A percentile compares a stretch with the other conserved stretches of the same genome.
phyloP scores from a whole-genome alignment of 2,329 filamentous ascomycete genomes.

The Cladosporium sp. region DNA sequence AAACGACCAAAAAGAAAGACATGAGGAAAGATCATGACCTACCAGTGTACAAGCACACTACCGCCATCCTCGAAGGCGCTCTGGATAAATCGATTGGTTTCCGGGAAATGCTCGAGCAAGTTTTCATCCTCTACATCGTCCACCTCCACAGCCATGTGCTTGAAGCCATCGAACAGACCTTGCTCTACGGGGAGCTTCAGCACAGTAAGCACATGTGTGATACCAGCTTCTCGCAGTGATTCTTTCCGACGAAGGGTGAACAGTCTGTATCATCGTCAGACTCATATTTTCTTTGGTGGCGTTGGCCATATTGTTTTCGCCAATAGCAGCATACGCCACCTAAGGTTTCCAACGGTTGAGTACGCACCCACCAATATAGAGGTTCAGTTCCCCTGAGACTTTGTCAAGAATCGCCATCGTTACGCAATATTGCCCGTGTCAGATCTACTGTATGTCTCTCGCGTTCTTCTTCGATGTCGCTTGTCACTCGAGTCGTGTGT shows the following conservation, averaged over 20 bases:
- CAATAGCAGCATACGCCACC: conserved; percentile 18
- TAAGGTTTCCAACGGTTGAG: background rate
- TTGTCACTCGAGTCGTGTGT: conserved; percentile 2
- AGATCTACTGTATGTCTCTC: background rate
- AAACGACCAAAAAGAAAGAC: background rate
- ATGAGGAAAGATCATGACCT: background rate
- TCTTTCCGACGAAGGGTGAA: conserved; percentile 74
- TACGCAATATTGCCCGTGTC: conserved; percentile 3
- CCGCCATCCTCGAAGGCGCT: conserved; percentile 64
- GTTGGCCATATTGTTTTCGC: conserved; percentile 10
- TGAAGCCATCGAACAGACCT: conserved; percentile 58
- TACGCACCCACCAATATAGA: conserved; percentile 77
- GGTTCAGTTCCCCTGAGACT: conserved; percentile 67
- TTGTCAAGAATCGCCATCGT: conserved; percentile 63
- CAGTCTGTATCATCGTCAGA: conserved; percentile 57
- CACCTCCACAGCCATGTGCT: conserved; percentile 77
- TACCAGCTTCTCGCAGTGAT: conserved; percentile 68
- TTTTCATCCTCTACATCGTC: conserved; percentile 92
- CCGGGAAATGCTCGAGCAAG: conserved; percentile 75
- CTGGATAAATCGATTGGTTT: conserved; percentile 71
- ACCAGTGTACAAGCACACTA: conserved; percentile 65
- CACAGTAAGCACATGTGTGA: conserved; percentile 90
- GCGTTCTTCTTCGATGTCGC: background rate
- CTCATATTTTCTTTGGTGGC: conserved; percentile 20
- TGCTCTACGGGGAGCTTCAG: conserved; percentile 62